Evolutionary conservation across 2,329 filamentous ascomycete species (phyloP).

Genomic region (Colletotrichum costaricense): DNA sequence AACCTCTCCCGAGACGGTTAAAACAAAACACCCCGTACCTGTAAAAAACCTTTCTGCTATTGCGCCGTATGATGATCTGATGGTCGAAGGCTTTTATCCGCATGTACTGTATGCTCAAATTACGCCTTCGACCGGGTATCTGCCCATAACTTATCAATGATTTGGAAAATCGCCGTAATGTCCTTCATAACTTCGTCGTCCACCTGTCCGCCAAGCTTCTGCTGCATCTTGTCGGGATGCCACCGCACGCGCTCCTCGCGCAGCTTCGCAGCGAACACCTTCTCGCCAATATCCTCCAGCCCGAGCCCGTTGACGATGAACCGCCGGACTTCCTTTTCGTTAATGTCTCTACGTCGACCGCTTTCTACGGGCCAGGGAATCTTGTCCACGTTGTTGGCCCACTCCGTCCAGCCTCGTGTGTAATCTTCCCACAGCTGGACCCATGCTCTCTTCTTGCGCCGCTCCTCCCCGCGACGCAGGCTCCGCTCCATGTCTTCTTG

Average conservation of each 20-base stretch:
- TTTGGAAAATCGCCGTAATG: conserved; percentile 92
- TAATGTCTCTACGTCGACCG: conserved; percentile 67
- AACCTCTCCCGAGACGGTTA: neutral
- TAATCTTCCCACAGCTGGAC: conserved; percentile 75
- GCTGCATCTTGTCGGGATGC: conserved; percentile 99
- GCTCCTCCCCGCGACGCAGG: conserved; percentile 73
- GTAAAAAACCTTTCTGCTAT: neutral
- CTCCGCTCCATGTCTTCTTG: conserved; percentile 74
- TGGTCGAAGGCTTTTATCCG: conserved; percentile 1
- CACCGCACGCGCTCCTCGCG: conserved; percentile 91
- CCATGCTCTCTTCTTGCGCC: conserved; percentile 66
- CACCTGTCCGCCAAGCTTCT: conserved; percentile 80
- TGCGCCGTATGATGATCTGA: conserved; percentile 14
- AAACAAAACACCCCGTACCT: neutral
- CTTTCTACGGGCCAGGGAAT: conserved; percentile 80
- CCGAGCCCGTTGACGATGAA: conserved; percentile 71
- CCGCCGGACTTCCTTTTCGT: conserved; percentile 69
- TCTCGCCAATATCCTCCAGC: conserved; percentile 56
- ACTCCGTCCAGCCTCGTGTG: conserved; percentile 68
- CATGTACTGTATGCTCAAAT: neutral
- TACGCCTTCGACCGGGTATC: conserved; percentile 59
- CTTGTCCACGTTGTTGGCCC: conserved; percentile 55
- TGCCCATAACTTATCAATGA: conserved; percentile 84
- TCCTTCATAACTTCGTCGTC: conserved; percentile 78
- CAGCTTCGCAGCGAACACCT: conserved; percentile 62